A percentile compares a stretch with the other conserved stretches of the same genome.
These are phyloP conservation scores for Pythium chondricola DNA, from an alignment of 352 stramenopile species.

Conservation along the genomic window DNA sequence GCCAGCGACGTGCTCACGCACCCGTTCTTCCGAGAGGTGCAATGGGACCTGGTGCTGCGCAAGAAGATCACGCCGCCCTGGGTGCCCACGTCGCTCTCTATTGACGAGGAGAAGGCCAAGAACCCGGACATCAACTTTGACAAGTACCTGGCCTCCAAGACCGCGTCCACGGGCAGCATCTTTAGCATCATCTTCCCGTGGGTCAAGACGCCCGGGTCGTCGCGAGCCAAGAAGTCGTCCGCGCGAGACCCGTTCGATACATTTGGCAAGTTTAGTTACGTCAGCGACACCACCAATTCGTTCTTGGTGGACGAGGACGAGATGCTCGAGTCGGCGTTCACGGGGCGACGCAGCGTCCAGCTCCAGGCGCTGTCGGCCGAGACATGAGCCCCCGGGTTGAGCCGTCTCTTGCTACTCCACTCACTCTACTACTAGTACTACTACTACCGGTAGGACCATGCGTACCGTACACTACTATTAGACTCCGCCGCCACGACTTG, in stretches of 20 bases:
- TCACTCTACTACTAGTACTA: too few species aligned
- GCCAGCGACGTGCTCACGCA: conserved; percentile 79
- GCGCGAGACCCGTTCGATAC: conserved; percentile 42
- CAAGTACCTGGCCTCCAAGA: conserved; percentile 81
- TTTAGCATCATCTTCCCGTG: conserved; percentile 82
- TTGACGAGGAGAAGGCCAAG: conserved; percentile 69
- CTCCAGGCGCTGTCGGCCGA: conserved; percentile 74
- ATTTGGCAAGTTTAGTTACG: conserved; percentile 87
- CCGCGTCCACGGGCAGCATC: conserved; percentile 67
- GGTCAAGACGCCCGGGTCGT: conserved; percentile 46
- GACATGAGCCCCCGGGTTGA: conserved; percentile 20
- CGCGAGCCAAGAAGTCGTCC: conserved; percentile 39
- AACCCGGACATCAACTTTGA: conserved; percentile 83
- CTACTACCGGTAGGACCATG: too few species aligned
- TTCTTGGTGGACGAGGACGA: conserved; percentile 87
- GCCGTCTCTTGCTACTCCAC: neutral
- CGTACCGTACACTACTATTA: too few species aligned
- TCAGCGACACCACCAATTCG: conserved; percentile 84
- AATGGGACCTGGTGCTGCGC: conserved; percentile 77
- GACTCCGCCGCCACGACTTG: too few species aligned
- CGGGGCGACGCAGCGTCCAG: conserved; percentile 72
- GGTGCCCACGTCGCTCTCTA: conserved; percentile 57
- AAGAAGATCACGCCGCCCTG: conserved; percentile 77
- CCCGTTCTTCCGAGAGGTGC: conserved; percentile 74
- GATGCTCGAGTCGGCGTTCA: conserved; percentile 83